These are phyloP conservation scores for Ampelocalamus luodianensis DNA, from an alignment of 176 grass and related monocot genomes.

Conservation along the genomic window DNA sequence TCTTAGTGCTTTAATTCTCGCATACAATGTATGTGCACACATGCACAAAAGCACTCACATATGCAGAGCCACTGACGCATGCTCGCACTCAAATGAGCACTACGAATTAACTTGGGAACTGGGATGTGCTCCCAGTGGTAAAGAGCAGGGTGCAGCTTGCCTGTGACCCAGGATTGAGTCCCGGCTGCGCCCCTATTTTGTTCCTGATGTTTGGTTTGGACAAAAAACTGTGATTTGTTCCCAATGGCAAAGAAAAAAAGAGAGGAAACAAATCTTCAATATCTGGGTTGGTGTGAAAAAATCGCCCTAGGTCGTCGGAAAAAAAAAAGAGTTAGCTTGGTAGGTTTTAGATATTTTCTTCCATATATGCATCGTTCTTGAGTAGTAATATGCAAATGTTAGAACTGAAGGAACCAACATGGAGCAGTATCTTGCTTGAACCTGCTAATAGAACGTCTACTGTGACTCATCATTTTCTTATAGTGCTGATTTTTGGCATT, in stretches of 20 bases:
- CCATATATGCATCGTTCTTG: not conserved
- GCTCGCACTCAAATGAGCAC: not conserved
- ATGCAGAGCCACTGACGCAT: not conserved
- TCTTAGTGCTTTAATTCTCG: not conserved
- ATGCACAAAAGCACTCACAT: not conserved
- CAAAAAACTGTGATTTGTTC: no score
- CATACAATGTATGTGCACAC: not conserved
- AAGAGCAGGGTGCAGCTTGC: no score
- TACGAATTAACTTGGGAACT: not conserved
- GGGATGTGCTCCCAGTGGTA: not conserved
- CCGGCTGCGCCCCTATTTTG: no score
- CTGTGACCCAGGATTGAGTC: not conserved
- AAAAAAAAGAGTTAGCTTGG: not conserved
- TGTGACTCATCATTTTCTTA: not conserved
- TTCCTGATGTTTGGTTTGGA: no score
- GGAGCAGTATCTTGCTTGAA: conserved; percentile 9
- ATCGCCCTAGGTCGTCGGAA: not conserved
- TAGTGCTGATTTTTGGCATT: not conserved
- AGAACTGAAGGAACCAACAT: conserved; percentile 1
- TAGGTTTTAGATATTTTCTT: not conserved
- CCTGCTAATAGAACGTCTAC: not conserved
- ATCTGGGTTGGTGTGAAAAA: not conserved
- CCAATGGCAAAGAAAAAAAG: no score
- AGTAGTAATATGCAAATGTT: conserved; percentile 1
- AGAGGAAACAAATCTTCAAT: no score